A percentile compares a stretch with the other conserved stretches of the same genome.
Conservation (phyloP, 169 alveolate species). For the Plasmodium blacklocki region DNA sequence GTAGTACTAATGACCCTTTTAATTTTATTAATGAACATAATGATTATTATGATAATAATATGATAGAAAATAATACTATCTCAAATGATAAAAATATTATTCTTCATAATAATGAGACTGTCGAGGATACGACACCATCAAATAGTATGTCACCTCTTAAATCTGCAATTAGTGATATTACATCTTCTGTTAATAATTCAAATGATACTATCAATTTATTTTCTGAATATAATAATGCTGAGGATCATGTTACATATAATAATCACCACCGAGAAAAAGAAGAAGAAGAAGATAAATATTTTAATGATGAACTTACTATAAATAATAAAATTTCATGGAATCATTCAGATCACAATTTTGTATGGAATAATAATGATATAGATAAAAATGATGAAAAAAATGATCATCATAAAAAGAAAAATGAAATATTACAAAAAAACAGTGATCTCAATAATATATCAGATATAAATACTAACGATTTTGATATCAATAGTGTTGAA, state of each 20-base stretch:
- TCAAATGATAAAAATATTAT: not conserved
- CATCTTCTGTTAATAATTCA: not conserved
- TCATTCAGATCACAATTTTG: slow-evolving; percentile 1
- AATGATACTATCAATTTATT: slow-evolving; percentile 16
- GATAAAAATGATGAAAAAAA: not conserved
- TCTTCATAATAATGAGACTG: not conserved
- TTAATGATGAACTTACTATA: not conserved
- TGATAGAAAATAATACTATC: not conserved
- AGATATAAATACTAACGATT: not conserved
- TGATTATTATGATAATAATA: not conserved
- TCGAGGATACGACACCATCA: not conserved
- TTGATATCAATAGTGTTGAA: slow-evolving; percentile 13
- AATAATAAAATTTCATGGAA: slow-evolving; percentile 9
- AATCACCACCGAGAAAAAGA: not conserved
- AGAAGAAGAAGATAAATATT: slow-evolving; percentile 9
- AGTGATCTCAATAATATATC: not conserved
- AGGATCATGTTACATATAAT: slow-evolving; percentile 47
- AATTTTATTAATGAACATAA: not conserved
- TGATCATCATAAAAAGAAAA: not conserved
- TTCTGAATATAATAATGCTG: slow-evolving; percentile 62
- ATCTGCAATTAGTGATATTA: not conserved
- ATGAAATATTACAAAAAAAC: not conserved
- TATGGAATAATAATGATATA: slow-evolving; percentile 8
- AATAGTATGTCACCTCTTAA: not conserved
- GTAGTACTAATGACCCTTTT: not conserved